Evolutionary conservation across 1,139 yeast species (phyloP).

Genomic region (Suhomyces bokatorum): DNA sequence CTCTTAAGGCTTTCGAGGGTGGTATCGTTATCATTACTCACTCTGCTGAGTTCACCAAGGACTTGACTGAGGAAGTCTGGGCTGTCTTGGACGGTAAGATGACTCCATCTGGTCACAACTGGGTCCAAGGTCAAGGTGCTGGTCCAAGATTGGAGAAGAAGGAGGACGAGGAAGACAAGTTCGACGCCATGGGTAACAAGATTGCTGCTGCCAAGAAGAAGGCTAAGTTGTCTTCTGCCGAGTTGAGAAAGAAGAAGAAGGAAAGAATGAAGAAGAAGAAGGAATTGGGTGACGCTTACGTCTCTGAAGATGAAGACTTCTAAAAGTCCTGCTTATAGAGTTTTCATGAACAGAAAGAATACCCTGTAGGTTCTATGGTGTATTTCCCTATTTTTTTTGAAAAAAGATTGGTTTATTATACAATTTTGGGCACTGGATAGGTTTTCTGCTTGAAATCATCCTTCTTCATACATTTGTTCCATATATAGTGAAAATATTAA

Average conservation of each 20-base stretch:
- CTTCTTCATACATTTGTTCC: conserved; percentile 11
- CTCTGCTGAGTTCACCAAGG: conserved; percentile 99
- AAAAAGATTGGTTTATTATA: conserved; percentile 11
- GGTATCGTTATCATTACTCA: conserved; percentile 99
- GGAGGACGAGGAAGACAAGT: conserved; percentile 97
- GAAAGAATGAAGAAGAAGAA: conserved; percentile 99
- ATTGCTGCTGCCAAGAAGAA: conserved; percentile 94
- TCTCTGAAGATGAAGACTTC: conserved; percentile 78
- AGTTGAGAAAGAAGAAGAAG: conserved; percentile 99
- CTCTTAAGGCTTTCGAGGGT: conserved; percentile 98
- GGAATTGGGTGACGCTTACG: conserved; percentile 99
- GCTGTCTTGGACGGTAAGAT: conserved; percentile 96
- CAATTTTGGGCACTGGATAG: conserved; percentile 11
- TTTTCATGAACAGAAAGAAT: conserved; percentile 3
- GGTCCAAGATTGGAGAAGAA: conserved; percentile 98
- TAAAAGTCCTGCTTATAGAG: conserved; percentile 3
- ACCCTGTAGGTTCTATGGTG: conserved; percentile 6
- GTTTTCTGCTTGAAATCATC: conserved; percentile 8
- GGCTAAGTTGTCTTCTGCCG: conserved; percentile 97
- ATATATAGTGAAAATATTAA: conserved; percentile 14
- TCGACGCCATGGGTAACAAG: conserved; percentile 99
- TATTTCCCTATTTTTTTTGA: conserved; percentile 12
- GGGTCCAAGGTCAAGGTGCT: conserved; percentile 99
- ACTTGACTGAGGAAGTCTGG: conserved; percentile 99
- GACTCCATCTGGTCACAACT: conserved; percentile 99